These are phyloP conservation scores for barley (Hordeum vulgare) DNA, from an alignment of 176 grass and related monocot species.

Conservation along the genomic window DNA sequence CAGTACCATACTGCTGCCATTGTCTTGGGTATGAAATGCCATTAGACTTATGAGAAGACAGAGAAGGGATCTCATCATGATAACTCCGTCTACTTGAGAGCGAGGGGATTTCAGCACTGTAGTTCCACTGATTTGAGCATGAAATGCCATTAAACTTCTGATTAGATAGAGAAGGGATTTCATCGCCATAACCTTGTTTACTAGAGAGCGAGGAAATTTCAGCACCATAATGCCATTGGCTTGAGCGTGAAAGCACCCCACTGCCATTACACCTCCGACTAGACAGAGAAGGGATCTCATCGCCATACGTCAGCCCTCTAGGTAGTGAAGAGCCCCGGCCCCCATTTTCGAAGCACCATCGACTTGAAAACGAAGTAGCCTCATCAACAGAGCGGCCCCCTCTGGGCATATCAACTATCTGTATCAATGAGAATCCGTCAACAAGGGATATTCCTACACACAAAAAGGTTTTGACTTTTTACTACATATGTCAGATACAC, in stretches of 20 bases:
- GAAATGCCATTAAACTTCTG: neutral
- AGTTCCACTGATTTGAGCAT: neutral
- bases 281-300: constrained; percentile 41
- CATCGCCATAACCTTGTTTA: constrained; percentile 23
- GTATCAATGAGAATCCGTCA: constrained; percentile 18
- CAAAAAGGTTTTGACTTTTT: neutral
- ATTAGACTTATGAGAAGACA: neutral
- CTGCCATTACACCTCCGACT: neutral
- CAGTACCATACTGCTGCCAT: constrained; percentile 4
- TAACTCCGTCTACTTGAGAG: constrained; percentile 28
- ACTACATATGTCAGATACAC: neutral
- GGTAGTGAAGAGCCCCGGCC: neutral
- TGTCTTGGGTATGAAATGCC: constrained; percentile 6
- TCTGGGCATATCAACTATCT: constrained; percentile 19
- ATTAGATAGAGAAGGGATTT: constrained; percentile 30
- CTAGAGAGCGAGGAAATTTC: constrained; percentile 16
- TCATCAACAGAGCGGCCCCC: neutral
- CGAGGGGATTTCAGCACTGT: constrained; percentile 13
- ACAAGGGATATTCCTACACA: neutral
- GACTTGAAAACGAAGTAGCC: constrained; percentile 14
- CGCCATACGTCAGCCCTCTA: constrained; percentile 25
- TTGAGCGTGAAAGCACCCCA: neutral
- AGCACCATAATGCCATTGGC: constrained; percentile 12
- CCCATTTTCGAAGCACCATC: constrained; percentile 22
- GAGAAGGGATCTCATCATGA: constrained; percentile 40